Evolutionary conservation across 208 protist genomes (phyloP).

Genomic region (Leishmania amazonensis): DNA sequence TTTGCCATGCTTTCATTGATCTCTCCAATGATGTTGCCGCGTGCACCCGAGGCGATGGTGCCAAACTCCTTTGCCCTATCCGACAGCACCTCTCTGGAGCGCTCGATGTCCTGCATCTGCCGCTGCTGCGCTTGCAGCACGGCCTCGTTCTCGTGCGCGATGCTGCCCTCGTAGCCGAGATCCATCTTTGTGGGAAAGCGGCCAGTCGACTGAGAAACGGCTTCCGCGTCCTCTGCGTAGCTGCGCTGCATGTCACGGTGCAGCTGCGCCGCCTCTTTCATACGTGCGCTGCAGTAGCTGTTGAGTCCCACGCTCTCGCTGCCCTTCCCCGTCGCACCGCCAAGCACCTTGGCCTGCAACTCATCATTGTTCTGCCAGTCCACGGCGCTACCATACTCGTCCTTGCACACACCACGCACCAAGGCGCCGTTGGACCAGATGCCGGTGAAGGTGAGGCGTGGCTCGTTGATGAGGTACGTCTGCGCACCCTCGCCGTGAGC

Average conservation of each 20-base stretch:
- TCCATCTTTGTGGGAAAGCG: slow-evolving; percentile 75
- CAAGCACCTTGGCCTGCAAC: slow-evolving; percentile 73
- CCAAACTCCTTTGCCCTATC: slow-evolving; percentile 29
- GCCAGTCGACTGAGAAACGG: slow-evolving; percentile 48
- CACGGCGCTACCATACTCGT: slow-evolving; percentile 87
- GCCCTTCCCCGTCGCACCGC: slow-evolving; percentile 33
- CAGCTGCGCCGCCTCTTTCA: slow-evolving; percentile 76
- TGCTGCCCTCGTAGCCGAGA: slow-evolving; percentile 87
- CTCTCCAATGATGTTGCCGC: slow-evolving; percentile 45
- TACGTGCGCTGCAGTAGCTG: slow-evolving; percentile 75
- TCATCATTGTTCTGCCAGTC: slow-evolving; percentile 90
- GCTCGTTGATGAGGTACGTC: slow-evolving; percentile 87
- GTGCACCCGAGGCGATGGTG: slow-evolving; percentile 14
- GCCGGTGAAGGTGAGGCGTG: slow-evolving; percentile 84
- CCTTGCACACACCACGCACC: slow-evolving; percentile 76
- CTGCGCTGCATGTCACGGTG: slow-evolving; percentile 71
- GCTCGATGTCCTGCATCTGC: slow-evolving; percentile 63
- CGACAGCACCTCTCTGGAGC: slow-evolving; percentile 33
- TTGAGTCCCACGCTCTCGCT: slow-evolving; percentile 73
- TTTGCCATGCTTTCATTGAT: slow-evolving; percentile 85
- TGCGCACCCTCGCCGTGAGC: slow-evolving; percentile 87
- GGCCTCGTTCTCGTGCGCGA: slow-evolving; percentile 60
- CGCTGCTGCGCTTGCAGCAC: slow-evolving; percentile 37
- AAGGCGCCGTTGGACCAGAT: slow-evolving; percentile 87
- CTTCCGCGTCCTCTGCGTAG: slow-evolving; percentile 76